phyloP scores from a whole-genome alignment of 2,329 filamentous ascomycete genomes.

The Paracoccidioides brasiliensis region DNA sequence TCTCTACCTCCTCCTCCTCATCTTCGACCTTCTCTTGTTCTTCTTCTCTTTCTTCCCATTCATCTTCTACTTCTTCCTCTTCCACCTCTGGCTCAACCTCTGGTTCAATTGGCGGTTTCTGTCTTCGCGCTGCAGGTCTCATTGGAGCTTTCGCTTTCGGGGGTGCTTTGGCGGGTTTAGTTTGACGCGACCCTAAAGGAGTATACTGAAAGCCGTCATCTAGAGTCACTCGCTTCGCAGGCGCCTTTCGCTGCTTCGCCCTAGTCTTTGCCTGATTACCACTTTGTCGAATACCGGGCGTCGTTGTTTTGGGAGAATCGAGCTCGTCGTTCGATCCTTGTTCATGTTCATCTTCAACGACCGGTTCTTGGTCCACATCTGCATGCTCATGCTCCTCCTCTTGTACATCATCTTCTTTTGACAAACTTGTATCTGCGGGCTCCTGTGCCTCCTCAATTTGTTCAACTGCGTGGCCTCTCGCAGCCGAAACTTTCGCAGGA shows the following conservation, averaged over 20 bases:
- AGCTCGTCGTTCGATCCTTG: conserved; percentile 18
- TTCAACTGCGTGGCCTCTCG: conserved; percentile 6
- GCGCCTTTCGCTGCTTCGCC: conserved; percentile 15
- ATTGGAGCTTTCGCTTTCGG: conserved; percentile 15
- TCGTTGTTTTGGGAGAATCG: conserved; percentile 13
- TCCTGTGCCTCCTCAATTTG: conserved; percentile 8
- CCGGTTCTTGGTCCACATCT: conserved; percentile 31
- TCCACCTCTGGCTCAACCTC: not conserved
- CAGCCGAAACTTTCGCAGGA: conserved; percentile 13
- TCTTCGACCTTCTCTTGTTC: conserved; percentile 7
- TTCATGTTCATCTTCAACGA: conserved; percentile 18
- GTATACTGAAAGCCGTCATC: conserved; percentile 33
- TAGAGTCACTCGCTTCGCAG: conserved; percentile 19
- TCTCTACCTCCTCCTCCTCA: conserved; percentile 1
- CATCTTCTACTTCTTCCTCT: conserved; percentile 21
- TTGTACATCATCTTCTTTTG: conserved; percentile 17
- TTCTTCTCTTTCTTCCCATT: conserved; percentile 5
- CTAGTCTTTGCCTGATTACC: not conserved
- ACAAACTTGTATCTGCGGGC: not conserved
- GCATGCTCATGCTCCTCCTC: conserved; percentile 32
- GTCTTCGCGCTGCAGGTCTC: conserved; percentile 11
- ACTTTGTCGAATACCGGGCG: conserved; percentile 2
- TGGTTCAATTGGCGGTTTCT: not conserved
- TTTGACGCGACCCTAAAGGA: conserved; percentile 18
- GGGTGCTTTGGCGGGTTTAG: conserved; percentile 15